These are phyloP conservation scores for Cyberlindnera xylosilytica DNA, from an alignment of 805 yeast species.

Conservation along the genomic window DNA sequence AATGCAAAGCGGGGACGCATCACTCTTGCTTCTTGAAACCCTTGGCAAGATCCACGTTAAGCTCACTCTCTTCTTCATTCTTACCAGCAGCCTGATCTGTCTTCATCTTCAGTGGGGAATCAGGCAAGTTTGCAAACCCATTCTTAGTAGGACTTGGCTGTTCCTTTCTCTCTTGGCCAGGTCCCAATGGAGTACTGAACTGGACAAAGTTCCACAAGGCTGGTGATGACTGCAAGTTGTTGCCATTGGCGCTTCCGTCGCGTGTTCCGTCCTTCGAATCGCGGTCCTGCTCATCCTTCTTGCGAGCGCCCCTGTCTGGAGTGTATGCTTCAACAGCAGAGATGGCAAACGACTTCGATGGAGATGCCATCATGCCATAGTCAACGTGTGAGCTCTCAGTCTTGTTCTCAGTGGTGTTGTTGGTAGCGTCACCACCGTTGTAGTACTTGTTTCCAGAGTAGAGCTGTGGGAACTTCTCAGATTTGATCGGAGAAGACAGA, in stretches of 20 bases:
- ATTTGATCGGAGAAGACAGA: constrained; percentile 20
- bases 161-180: constrained; percentile 20
- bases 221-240: constrained; percentile 53
- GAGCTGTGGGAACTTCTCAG: constrained; percentile 6
- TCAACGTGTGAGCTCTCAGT: constrained; percentile 18
- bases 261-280: constrained; percentile 5
- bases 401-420: constrained; percentile 13
- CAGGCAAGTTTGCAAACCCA: constrained; percentile 16
- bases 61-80: constrained; percentile 37
- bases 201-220: constrained; percentile 94
- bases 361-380: constrained; percentile 29
- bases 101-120: constrained; percentile 23
- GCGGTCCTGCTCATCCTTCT: constrained; percentile 23
- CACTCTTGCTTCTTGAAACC: constrained; percentile 36
- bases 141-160: constrained; percentile 22
- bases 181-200: constrained; percentile 45
- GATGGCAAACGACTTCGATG: constrained; percentile 42
- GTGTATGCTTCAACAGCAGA: constrained; percentile 62
- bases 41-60: constrained; percentile 45
- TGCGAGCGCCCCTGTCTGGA: constrained; percentile 50
- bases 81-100: constrained; percentile 15
- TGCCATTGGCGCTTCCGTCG: constrained; percentile 13
- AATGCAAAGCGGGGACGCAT: too few relatives aligned
- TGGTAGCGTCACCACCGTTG: constrained; percentile 14
- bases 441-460: constrained; percentile 2